phyloP scores from a whole-genome alignment of 129 eudicot genomes.

The Pseudognaphalium luteoalbum region DNA sequence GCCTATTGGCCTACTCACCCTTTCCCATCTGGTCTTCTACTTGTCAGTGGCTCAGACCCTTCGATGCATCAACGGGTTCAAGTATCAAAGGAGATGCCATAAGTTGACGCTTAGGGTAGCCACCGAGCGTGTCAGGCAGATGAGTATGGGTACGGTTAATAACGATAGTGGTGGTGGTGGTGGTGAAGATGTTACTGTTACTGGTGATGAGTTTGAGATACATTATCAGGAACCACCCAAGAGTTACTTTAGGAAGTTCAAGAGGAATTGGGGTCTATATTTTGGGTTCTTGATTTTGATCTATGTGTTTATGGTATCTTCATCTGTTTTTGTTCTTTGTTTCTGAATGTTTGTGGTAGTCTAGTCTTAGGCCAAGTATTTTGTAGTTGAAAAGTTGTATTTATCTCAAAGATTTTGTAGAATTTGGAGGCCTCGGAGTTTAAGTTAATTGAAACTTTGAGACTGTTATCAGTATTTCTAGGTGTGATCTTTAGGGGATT shows the following conservation, averaged over 20 bases:
- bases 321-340: constrained; percentile 76
- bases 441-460: not conserved
- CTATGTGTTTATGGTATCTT: constrained; percentile 53
- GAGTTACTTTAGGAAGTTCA: constrained; percentile 67
- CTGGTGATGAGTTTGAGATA: constrained; percentile 60
- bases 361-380: not conserved
- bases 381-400: not conserved
- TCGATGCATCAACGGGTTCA: constrained; percentile 73
- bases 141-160: constrained; percentile 21
- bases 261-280: constrained; percentile 45
- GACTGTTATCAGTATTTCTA: not conserved
- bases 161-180: constrained; percentile 7
- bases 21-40: constrained; percentile 60
- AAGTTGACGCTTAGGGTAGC: constrained; percentile 70
- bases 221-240: constrained; percentile 88
- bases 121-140: constrained; percentile 50
- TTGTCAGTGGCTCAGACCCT: constrained; percentile 74
- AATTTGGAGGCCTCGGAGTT: not conserved
- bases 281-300: constrained; percentile 43
- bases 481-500: not conserved
- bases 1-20: constrained; percentile 55
- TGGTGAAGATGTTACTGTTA: constrained; percentile 31
- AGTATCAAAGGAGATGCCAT: constrained; percentile 64
- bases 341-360: constrained; percentile 28
- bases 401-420: not conserved